Evolutionary conservation across 352 stramenopile species (phyloP), one percentile per base, ranked within the genome.

Genomic region (Phytophthora nicotianae): DNA sequence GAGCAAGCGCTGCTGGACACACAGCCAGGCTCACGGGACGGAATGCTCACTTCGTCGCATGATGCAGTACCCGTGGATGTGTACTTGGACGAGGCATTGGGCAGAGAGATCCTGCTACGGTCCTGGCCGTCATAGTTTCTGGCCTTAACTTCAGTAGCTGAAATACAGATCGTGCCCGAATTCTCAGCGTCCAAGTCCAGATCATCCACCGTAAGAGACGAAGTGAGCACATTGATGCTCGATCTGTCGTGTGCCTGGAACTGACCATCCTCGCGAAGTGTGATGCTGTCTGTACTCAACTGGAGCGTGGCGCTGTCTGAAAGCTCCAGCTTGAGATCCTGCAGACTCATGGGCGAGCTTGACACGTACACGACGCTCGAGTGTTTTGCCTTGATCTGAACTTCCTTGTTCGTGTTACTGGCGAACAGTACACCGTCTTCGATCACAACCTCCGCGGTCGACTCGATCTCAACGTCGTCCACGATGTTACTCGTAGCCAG

Each of bases 41-140:
- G 66, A 5, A 41, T 50, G 16, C 14, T 75, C 16, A 16, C 13
- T 43, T 71, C 40, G 3, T 58, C 35, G 10, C 68, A 72, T 27
- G 42, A 48, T 1, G 20, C 14, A 3, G 57, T 54, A 1, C 68
- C 63, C 0, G 53, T 67, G 14, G 68, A 56, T 5, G 48, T 57
- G 50, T 70, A 70, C 43, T 75, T 75, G 53, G 48, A 57, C 4
- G 55, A 72, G 9, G 68, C 55, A 43, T 72, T 65, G 10, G 68
- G 68, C 37, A 75, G 53, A 38, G 68, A 75, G 19, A 72, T 70
- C 26, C 58, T 61, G 32, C 48, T 72, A 29, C 42, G 37, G 0
- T 52, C 42, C 27, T 74, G 16, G 13, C 58, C 62, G 23, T 75
- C 67, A 24, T 56, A 68, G 38, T 20, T 67, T 5, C 60, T 63